These are phyloP conservation scores for Yamadazyma siamensis DNA, from an alignment of 1,139 yeast genomes.

Conservation along the genomic window DNA sequence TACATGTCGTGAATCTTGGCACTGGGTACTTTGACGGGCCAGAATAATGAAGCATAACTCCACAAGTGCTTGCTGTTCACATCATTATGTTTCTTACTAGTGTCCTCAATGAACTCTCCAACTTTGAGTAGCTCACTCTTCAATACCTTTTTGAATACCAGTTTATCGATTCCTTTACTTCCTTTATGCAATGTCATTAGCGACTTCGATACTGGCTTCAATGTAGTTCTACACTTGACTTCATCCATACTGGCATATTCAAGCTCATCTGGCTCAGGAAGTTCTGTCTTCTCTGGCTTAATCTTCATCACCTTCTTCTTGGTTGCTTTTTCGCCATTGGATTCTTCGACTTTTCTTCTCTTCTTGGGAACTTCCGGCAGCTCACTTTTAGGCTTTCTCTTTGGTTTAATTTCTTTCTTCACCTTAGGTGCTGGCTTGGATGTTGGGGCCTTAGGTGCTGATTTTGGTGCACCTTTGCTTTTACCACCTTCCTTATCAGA, in stretches of 20 bases:
- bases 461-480: slow-evolving; percentile 5
- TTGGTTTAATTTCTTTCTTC: slow-evolving; percentile 5
- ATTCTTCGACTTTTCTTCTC: slow-evolving; percentile 7
- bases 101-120: slow-evolving; percentile 60
- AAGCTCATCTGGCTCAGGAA: slow-evolving; percentile 30
- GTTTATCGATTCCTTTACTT: slow-evolving; percentile 74
- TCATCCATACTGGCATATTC: slow-evolving; percentile 88
- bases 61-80: slow-evolving; percentile 68
- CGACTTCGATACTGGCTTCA: slow-evolving; percentile 75
- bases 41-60: slow-evolving; percentile 85
- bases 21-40: slow-evolving; percentile 93
- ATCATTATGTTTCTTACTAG: slow-evolving; percentile 6
- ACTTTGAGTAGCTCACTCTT: slow-evolving; percentile 73
- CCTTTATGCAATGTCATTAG: slow-evolving; percentile 76
- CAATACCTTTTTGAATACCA: slow-evolving; percentile 77
- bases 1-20: slow-evolving; percentile 83
- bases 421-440: not conserved
- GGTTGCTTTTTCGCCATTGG: no score
- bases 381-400: slow-evolving; percentile 9
- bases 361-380: slow-evolving; percentile 9
- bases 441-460: not conserved
- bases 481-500: slow-evolving; percentile 1
- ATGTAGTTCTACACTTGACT: slow-evolving; percentile 55
- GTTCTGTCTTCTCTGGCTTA: slow-evolving; percentile 15
- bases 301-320: slow-evolving; percentile 10